Base-by-base conservation (phyloP, 768 basidiomycete genomes). In the Austroboletus eburneus region DNA sequence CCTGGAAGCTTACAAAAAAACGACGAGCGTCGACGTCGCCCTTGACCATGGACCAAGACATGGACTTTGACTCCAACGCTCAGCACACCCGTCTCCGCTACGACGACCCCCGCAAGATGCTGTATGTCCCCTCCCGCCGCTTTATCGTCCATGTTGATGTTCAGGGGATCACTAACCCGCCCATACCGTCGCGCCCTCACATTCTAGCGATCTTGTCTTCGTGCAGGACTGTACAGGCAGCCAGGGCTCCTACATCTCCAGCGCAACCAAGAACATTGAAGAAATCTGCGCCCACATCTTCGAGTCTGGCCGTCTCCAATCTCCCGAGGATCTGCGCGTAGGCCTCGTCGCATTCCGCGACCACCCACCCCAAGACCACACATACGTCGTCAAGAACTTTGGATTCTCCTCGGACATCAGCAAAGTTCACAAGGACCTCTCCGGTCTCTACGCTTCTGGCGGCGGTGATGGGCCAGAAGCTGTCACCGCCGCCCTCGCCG, bases 391-490 rank as follows among this genome's bases (percentile, higher is more conserved):
- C 59, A 91, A 87, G 73, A 93, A 88, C 64, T 91, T 93, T 75
- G 90, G 89, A 2, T 97, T 98, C 69, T 87, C 93, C 20, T 91
- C 90, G 10, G 88, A 95, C 62, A 93, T 95, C 55, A 75, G 78
- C 57, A 79, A 87, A 61, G 88, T 97, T 20, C 87, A 95, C 57
- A 82, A 77, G 56, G 79, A 93, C 63, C 74, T 98, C 34, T 85
- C 88, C 37, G 75, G 78, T 16, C 71, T 95, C 53, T 93, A 91
- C 68, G 92, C 92, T 24, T 86, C 85, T 10, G 91, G 91, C 13
- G 91, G 91, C 10, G 90, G 91, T 12, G 95, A 96, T 72, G 95
- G 95, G 0, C 95, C 95, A 0, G 95, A 98, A 66, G 95, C 94
- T 13, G 90, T 97, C 50, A 98, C 95, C 0, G 93, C 95, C 3